Evolutionary conservation across 768 basidiomycete species (phyloP).

Genomic region (Clathrus columnatus): DNA sequence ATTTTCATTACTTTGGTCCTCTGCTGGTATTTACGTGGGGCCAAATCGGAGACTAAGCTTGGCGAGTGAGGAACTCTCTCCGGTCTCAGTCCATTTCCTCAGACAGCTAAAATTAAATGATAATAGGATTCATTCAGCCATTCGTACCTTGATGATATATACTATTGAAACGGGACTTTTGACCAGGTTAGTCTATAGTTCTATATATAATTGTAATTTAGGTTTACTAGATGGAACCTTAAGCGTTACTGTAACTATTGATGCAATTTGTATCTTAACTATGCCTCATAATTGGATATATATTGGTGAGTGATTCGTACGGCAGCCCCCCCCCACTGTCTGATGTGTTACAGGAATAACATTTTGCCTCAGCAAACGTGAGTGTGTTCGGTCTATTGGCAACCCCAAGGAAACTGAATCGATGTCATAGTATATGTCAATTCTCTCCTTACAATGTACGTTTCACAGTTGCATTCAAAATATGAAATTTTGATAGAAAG

Average conservation of each 20-base stretch:
- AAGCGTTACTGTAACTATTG: slow-evolving; percentile 2
- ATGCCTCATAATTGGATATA: slow-evolving; percentile 9
- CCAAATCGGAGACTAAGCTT: not conserved
- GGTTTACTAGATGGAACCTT: not conserved
- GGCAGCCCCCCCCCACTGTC: not conserved
- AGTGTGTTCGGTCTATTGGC: not conserved
- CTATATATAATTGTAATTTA: not conserved
- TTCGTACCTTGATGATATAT: slow-evolving; percentile 2
- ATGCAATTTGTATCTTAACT: slow-evolving; percentile 6
- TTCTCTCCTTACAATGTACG: slow-evolving; percentile 8
- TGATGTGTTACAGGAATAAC: slow-evolving; percentile 1
- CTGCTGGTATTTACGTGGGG: not conserved
- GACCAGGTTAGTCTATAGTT: not conserved
- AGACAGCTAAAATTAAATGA: not conserved
- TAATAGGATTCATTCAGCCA: not conserved
- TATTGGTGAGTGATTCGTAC: not conserved
- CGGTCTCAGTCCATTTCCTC: not conserved
- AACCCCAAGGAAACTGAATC: not conserved
- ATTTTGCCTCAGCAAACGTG: slow-evolving; percentile 5
- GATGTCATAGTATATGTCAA: slow-evolving; percentile 2
- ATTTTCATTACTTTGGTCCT: slow-evolving; percentile 2
- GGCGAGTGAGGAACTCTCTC: not conserved
- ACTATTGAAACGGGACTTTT: slow-evolving; percentile 7
- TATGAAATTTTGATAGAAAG: not conserved
- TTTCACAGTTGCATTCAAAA: not conserved